A percentile compares a stretch with the other conserved stretches of the same genome.
Evolutionary conservation across 139 green algal species (phyloP).

Genomic region (Chlamydomonas sp.): DNA sequence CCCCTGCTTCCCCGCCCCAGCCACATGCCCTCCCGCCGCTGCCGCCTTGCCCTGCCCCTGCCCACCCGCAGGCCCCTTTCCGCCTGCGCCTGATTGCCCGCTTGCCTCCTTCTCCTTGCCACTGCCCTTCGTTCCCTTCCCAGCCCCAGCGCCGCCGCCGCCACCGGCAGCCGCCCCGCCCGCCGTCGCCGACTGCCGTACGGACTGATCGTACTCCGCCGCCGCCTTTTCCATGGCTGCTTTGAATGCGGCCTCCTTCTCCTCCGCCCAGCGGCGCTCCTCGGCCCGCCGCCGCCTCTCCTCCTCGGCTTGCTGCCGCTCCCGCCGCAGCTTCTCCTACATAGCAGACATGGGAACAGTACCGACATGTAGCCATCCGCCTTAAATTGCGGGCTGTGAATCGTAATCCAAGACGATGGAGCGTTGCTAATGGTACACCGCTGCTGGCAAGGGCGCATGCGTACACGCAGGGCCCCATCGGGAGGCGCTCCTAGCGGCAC

Average conservation of each 20-base stretch:
- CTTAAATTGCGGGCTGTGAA: no score
- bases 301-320: neutral
- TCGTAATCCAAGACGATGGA: no score
- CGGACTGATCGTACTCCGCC: constrained; percentile 24
- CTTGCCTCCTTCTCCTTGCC: neutral
- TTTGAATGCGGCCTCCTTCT: constrained; percentile 14
- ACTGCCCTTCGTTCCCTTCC: neutral
- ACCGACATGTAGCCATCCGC: no score
- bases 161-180: neutral
- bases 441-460: no score
- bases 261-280: neutral
- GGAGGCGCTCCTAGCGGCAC: no score
- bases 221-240: constrained; percentile 38
- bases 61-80: neutral
- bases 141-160: neutral
- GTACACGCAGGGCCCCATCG: no score
- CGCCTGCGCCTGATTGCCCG: no score
- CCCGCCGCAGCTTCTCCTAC: neutral
- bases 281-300: constrained; percentile 20
- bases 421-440: no score
- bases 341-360: no score
- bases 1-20: no score
- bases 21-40: no score
- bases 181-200: constrained; percentile 14
- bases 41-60: no score